These are phyloP conservation scores for Przewalskia tangutica DNA, from an alignment of 257 asterid genomes.

Conservation along the genomic window DNA sequence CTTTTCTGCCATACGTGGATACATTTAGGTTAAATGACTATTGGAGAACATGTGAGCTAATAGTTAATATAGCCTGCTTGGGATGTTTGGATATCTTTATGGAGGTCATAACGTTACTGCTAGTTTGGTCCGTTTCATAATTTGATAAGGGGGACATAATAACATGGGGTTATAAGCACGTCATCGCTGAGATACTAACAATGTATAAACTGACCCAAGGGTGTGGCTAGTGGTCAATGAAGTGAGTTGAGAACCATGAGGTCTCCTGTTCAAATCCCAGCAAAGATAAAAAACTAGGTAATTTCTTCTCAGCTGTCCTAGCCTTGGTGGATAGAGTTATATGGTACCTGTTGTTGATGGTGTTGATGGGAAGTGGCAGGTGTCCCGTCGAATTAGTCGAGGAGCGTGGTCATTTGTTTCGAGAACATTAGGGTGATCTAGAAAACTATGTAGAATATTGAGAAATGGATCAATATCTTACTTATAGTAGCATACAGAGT, in stretches of 20 bases:
- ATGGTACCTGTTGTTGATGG: too few species aligned
- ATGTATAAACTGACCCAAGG: too few species aligned
- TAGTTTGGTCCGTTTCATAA: background rate
- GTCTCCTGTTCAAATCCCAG: too few species aligned
- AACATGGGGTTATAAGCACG: background rate
- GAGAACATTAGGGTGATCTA: background rate
- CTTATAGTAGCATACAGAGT: too few species aligned
- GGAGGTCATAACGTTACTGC: background rate
- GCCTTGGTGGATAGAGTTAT: too few species aligned
- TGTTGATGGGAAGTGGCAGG: too few species aligned
- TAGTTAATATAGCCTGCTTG: background rate
- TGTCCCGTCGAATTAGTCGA: too few species aligned
- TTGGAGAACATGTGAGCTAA: background rate
- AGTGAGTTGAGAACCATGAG: too few species aligned
- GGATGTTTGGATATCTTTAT: background rate
- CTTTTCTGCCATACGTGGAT: background rate
- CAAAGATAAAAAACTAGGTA: too few species aligned
- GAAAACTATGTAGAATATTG: background rate
- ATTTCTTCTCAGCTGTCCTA: too few species aligned
- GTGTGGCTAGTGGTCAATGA: too few species aligned
- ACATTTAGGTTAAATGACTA: background rate
- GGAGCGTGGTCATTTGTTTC: background rate
- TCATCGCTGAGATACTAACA: too few species aligned
- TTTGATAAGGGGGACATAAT: background rate
- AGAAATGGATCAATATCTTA: background rate